A percentile compares a stretch with the other conserved stretches of the same genome.
Evolutionary conservation across 2,329 filamentous ascomycete genomes (phyloP).

Genomic region (Diaporthe vexans): DNA sequence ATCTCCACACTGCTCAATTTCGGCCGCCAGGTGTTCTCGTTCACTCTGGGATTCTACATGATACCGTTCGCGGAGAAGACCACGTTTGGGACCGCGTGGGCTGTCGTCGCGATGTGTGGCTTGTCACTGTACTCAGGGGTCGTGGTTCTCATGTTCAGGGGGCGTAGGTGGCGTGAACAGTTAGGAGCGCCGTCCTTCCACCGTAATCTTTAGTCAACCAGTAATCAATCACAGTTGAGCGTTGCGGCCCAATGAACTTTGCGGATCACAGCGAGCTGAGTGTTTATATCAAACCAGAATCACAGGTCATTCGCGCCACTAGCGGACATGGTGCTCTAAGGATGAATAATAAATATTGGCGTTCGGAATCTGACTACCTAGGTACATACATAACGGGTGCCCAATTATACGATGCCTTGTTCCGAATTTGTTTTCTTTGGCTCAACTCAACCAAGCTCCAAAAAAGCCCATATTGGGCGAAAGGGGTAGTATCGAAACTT

Average conservation of each 20-base stretch:
- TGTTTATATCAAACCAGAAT: not conserved
- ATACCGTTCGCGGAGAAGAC: constrained; percentile 9
- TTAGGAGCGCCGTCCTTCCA: not conserved
- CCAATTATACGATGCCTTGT: not conserved
- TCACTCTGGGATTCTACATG: constrained; percentile 12
- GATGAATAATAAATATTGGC: not conserved
- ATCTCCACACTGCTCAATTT: constrained; percentile 31
- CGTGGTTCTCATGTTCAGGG: not conserved
- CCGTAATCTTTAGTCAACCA: not conserved
- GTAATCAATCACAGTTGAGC: not conserved
- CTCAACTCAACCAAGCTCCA: not conserved
- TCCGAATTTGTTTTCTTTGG: not conserved
- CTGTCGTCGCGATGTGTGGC: not conserved
- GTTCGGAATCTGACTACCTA: not conserved
- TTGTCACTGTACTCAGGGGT: not conserved
- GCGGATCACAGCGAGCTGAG: not conserved
- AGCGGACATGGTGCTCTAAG: not conserved
- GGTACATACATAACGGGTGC: not conserved
- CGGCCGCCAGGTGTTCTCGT: constrained; percentile 11
- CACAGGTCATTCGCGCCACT: not conserved
- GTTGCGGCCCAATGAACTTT: no score
- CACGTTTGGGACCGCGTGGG: not conserved
- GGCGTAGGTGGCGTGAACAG: constrained; percentile 1
- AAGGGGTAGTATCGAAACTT: not conserved
- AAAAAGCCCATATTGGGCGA: not conserved